A percentile compares a stretch with the other conserved stretches of the same genome.
phyloP scores from a whole-genome alignment of 805 yeast genomes.

The Saccharomyces eubayanus region DNA sequence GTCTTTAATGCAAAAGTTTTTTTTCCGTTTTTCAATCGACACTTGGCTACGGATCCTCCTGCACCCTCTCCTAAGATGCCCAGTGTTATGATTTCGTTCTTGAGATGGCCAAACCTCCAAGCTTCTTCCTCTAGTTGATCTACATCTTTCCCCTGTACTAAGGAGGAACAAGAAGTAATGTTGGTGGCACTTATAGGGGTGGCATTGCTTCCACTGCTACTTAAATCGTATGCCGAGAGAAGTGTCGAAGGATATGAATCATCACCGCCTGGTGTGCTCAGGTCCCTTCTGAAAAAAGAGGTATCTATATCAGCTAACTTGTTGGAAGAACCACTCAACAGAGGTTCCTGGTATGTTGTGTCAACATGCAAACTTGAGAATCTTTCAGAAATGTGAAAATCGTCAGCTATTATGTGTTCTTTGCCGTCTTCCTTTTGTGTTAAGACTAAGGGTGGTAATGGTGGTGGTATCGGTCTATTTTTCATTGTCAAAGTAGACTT shows the following conservation, averaged over 20 bases:
- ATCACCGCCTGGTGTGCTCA: constrained; percentile 1
- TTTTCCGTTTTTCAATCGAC: constrained; percentile 47
- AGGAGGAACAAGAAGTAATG: background rate
- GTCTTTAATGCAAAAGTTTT: constrained; percentile 70
- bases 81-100: constrained; percentile 54
- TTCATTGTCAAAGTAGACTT: constrained; percentile 20
- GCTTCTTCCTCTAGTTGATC: constrained; percentile 58
- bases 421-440: background rate
- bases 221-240: constrained; percentile 11
- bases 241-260: constrained; percentile 13
- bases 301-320: background rate
- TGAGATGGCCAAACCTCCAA: constrained; percentile 51
- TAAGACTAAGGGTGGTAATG: constrained; percentile 11
- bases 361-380: background rate
- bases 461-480: constrained; percentile 21
- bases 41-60: constrained; percentile 79
- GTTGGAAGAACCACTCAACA: background rate
- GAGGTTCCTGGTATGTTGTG: background rate
- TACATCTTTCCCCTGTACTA: constrained; percentile 30
- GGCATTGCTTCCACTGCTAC: constrained; percentile 5
- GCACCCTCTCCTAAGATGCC: constrained; percentile 81
- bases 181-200: background rate
- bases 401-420: background rate
- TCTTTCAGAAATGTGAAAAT: background rate
- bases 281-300: constrained; percentile 4